These are phyloP conservation scores for Lactifluus echinatus DNA, from an alignment of 768 basidiomycete genomes.

Conservation along the genomic window DNA sequence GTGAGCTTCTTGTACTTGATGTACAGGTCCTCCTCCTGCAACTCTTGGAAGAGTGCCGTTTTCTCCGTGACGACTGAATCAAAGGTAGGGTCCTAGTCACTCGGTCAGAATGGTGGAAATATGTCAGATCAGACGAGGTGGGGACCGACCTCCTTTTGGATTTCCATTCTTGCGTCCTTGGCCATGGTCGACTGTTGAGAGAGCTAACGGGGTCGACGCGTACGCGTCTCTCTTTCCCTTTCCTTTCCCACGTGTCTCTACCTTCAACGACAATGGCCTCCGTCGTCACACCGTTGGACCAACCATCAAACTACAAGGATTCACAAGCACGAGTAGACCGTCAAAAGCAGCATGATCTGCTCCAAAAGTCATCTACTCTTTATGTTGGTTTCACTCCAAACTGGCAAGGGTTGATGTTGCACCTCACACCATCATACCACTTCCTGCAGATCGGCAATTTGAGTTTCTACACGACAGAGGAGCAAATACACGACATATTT, in stretches of 20 bases:
- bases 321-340: slow-evolving; percentile 78
- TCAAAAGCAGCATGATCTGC: slow-evolving; percentile 68
- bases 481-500: slow-evolving; percentile 92
- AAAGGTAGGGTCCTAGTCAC: slow-evolving; percentile 75
- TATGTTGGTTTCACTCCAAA: slow-evolving; percentile 52
- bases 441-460: slow-evolving; percentile 70
- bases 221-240: no score
- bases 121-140: background rate
- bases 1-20: slow-evolving; percentile 96
- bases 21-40: slow-evolving; percentile 88
- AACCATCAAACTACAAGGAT: slow-evolving; percentile 96
- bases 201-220: slow-evolving; percentile 19
- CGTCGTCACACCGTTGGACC: slow-evolving; percentile 77
- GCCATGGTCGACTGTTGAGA: slow-evolving; percentile 43
- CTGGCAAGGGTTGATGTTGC: background rate
- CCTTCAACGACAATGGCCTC: no score
- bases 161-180: slow-evolving; percentile 78
- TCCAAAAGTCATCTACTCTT: slow-evolving; percentile 77
- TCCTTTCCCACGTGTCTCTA: no score
- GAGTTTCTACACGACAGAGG: slow-evolving; percentile 92
- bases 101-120: background rate
- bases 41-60: slow-evolving; percentile 74
- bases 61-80: slow-evolving; percentile 85
- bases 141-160: slow-evolving; percentile 60
- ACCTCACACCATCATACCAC: background rate